These are phyloP conservation scores for Nasturtium officinale DNA, from an alignment of 345 rosid genomes.

Conservation along the genomic window DNA sequence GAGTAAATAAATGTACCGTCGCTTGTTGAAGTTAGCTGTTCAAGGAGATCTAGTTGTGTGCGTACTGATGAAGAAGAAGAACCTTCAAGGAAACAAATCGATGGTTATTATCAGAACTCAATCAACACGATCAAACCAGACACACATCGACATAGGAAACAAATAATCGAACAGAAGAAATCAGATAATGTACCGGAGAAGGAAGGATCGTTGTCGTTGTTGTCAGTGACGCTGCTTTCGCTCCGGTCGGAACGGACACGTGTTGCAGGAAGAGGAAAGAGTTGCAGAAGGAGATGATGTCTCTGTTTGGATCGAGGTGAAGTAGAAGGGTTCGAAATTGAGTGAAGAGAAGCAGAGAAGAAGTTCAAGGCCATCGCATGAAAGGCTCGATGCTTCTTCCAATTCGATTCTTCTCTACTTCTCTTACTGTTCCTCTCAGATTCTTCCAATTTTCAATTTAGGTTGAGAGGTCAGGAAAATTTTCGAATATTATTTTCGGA, in stretches of 20 bases:
- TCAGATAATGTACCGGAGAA: conserved; percentile 47
- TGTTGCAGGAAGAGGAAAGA: conserved; percentile 32
- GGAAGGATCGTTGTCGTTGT: conserved; percentile 45
- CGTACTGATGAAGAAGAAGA: conserved; percentile 68
- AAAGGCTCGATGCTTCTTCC: conserved; percentile 2
- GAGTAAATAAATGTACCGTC: conserved; percentile 53
- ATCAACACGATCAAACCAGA: background rate
- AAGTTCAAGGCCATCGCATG: conserved; percentile 32
- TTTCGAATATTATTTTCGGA: conserved; percentile 10
- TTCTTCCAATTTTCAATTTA: conserved; percentile 9
- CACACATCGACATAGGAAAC: background rate
- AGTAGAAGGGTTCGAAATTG: conserved; percentile 24
- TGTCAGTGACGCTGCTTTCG: conserved; percentile 49
- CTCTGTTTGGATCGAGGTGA: conserved; percentile 27
- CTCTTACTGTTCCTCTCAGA: background rate
- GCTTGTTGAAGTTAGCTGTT: conserved; percentile 60
- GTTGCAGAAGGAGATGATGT: conserved; percentile 15
- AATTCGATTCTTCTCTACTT: background rate
- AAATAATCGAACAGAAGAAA: background rate
- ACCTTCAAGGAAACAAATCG: conserved; percentile 44
- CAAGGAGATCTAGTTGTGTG: conserved; percentile 71
- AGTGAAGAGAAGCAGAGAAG: conserved; percentile 44
- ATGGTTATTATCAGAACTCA: background rate
- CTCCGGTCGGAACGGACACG: conserved; percentile 51
- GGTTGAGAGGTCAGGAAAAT: conserved; percentile 25